Evolutionary conservation across 2,329 filamentous ascomycete genomes (phyloP).

Genomic region (Cyclaneusma minus): DNA sequence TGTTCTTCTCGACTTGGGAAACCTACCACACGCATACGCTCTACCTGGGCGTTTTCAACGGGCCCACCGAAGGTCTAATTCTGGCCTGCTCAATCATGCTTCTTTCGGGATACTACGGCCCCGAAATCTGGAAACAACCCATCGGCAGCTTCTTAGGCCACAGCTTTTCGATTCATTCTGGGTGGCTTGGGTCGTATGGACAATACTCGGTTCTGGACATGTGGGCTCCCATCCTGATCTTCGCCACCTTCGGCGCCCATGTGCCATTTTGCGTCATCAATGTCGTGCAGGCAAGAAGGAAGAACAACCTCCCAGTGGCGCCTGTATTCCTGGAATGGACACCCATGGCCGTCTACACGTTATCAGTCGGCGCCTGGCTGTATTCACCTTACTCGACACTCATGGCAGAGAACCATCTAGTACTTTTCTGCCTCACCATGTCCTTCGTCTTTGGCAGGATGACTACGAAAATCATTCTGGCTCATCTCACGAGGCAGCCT

Average conservation of each 20-base stretch:
- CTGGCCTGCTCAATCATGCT: slow-evolving; percentile 80
- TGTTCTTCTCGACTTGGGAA: slow-evolving; percentile 99
- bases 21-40: slow-evolving; percentile 97
- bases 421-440: slow-evolving; percentile 85
- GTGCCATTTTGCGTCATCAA: slow-evolving; percentile 83
- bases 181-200: slow-evolving; percentile 44
- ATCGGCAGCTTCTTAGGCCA: slow-evolving; percentile 54
- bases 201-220: slow-evolving; percentile 68
- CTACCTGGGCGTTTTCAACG: slow-evolving; percentile 93
- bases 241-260: slow-evolving; percentile 54
- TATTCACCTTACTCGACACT: slow-evolving; percentile 78
- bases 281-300: slow-evolving; percentile 61
- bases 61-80: slow-evolving; percentile 86
- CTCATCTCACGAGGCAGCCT: slow-evolving; percentile 80
- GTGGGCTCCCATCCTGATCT: slow-evolving; percentile 61
- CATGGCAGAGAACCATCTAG: slow-evolving; percentile 69
- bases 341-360: slow-evolving; percentile 70
- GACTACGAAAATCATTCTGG: slow-evolving; percentile 98
- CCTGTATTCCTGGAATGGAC: slow-evolving; percentile 90
- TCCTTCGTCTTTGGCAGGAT: slow-evolving; percentile 96
- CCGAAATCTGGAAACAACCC: slow-evolving; percentile 69
- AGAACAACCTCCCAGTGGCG: slow-evolving; percentile 55
- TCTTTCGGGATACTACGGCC: slow-evolving; percentile 74
- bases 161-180: slow-evolving; percentile 31
- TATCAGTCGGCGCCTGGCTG: slow-evolving; percentile 66